These are phyloP conservation scores for Omphalea diandra DNA, from an alignment of 441 rosid genomes.

Conservation along the genomic window DNA sequence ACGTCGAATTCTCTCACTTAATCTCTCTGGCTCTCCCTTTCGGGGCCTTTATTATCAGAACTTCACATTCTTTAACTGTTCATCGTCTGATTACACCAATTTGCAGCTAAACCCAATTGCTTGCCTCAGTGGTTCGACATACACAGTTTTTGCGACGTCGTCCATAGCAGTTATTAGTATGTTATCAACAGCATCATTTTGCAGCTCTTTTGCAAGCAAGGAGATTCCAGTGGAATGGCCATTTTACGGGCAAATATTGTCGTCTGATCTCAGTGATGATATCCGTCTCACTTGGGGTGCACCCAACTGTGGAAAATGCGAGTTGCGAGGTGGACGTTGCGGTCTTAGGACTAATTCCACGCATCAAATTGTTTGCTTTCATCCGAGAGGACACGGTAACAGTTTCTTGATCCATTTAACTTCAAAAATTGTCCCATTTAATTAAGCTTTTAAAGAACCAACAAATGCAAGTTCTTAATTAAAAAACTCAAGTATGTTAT, in stretches of 20 bases:
- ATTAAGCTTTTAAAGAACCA: too few species aligned
- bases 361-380: conserved; percentile 39
- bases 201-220: conserved; percentile 34
- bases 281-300: conserved; percentile 56
- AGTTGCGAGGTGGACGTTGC: conserved; percentile 47
- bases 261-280: conserved; percentile 51
- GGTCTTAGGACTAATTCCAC: conserved; percentile 47
- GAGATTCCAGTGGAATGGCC: conserved; percentile 57
- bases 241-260: conserved; percentile 42
- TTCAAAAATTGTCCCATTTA: too few species aligned
- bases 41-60: conserved; percentile 26
- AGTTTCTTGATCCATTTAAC: too few species aligned
- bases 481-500: too few species aligned
- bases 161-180: conserved; percentile 21
- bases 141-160: conserved; percentile 61
- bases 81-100: conserved; percentile 28
- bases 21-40: conserved; percentile 54
- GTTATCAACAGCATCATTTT: conserved; percentile 31
- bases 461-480: too few species aligned
- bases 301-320: conserved; percentile 58
- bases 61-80: conserved; percentile 64
- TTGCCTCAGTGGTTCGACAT: conserved; percentile 45
- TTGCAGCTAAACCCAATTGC: conserved; percentile 43
- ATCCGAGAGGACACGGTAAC: conserved; percentile 43
- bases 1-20: conserved; percentile 41